These are phyloP conservation scores for Boletus sp. DNA, from an alignment of 1,284 basidiomycete species.

Conservation along the genomic window DNA sequence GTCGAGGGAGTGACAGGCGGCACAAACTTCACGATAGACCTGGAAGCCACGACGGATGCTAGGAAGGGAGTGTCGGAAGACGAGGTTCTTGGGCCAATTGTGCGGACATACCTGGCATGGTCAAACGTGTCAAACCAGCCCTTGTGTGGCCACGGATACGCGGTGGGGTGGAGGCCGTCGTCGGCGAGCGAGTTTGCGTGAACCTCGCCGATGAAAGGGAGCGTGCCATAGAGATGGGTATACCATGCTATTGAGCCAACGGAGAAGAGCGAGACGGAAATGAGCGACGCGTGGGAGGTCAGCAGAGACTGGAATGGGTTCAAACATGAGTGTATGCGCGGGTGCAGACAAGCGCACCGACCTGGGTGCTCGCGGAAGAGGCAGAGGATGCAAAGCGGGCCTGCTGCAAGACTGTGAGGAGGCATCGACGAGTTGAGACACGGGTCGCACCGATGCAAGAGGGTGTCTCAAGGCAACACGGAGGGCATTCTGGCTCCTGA, in stretches of 20 bases:
- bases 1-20: constrained; percentile 98
- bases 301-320: constrained; percentile 44
- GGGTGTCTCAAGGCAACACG: constrained; percentile 41
- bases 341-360: constrained; percentile 30
- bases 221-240: constrained; percentile 86
- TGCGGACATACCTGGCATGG: constrained; percentile 72
- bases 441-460: constrained; percentile 41
- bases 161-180: constrained; percentile 88
- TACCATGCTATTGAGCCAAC: constrained; percentile 95
- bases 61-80: constrained; percentile 9
- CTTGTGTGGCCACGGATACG: constrained; percentile 89
- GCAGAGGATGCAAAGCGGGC: constrained; percentile 67
- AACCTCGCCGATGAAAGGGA: constrained; percentile 84
- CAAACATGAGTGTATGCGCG: background rate
- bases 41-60: constrained; percentile 98
- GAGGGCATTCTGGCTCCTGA: constrained; percentile 36
- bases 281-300: constrained; percentile 75
- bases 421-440: background rate
- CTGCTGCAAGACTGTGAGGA: constrained; percentile 34
- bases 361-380: constrained; percentile 57
- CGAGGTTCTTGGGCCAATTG: constrained; percentile 4
- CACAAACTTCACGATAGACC: constrained; percentile 99
- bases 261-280: constrained; percentile 74
- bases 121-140: constrained; percentile 91
- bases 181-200: constrained; percentile 90